These are phyloP conservation scores for Sisymbrium altissimum DNA, from an alignment of 345 rosid species.

Conservation along the genomic window DNA sequence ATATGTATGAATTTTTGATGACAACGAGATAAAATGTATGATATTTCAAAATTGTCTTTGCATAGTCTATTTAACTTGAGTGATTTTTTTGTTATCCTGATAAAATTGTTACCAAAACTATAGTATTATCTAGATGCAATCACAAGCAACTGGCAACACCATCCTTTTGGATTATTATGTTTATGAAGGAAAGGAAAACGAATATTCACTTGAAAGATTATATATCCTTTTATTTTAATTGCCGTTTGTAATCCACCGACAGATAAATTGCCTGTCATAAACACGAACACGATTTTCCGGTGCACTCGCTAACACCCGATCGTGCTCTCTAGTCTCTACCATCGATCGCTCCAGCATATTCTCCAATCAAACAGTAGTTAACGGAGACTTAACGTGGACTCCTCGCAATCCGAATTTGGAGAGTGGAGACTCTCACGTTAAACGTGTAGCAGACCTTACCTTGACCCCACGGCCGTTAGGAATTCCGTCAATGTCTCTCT, in stretches of 20 bases:
- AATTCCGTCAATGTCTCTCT: slow-evolving; percentile 33
- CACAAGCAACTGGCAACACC: too few species aligned
- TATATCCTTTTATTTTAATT: slow-evolving; percentile 11
- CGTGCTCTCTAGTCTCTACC: neutral
- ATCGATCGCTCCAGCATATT: slow-evolving; percentile 25
- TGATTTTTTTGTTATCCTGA: neutral
- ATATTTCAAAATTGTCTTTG: too few species aligned
- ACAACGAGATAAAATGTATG: neutral
- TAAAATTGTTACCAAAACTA: neutral
- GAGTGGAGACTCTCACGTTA: slow-evolving; percentile 3
- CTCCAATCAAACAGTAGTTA: slow-evolving; percentile 8
- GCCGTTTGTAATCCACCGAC: slow-evolving; percentile 32
- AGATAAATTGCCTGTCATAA: slow-evolving; percentile 10
- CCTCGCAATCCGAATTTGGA: slow-evolving; percentile 21
- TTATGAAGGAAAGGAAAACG: neutral
- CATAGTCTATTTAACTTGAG: neutral
- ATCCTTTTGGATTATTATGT: neutral
- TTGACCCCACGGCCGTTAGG: slow-evolving; percentile 43
- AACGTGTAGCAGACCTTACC: slow-evolving; percentile 13
- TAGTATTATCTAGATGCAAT: neutral
- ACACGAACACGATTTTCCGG: slow-evolving; percentile 7
- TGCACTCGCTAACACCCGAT: slow-evolving; percentile 19
- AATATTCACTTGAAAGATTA: slow-evolving; percentile 25
- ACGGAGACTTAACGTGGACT: slow-evolving; percentile 39
- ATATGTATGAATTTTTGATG: neutral